Evolutionary conservation across 2,329 filamentous ascomycete genomes (phyloP).

Genomic region (Xenoacremonium recifei): DNA sequence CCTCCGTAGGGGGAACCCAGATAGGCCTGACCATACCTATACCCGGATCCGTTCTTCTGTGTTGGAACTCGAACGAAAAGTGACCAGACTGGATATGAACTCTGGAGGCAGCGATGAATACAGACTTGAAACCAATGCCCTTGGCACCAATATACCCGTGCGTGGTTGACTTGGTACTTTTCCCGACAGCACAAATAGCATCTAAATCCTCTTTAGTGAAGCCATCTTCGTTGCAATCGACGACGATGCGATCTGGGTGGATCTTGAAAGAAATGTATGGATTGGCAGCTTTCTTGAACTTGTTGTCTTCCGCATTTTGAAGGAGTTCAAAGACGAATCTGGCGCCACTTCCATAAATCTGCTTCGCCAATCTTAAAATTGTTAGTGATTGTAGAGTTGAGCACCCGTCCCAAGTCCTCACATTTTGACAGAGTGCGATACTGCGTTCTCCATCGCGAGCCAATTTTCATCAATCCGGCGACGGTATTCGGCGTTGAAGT

Average conservation of each 20-base stretch:
- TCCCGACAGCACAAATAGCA: slow-evolving; percentile 15
- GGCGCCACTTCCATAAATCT: slow-evolving; percentile 17
- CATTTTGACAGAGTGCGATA: slow-evolving; percentile 15
- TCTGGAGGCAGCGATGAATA: slow-evolving; percentile 11
- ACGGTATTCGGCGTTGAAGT: slow-evolving; percentile 12
- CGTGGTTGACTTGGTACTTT: slow-evolving; percentile 13
- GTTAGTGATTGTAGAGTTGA: background rate
- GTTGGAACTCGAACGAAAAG: slow-evolving; percentile 16
- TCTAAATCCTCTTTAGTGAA: slow-evolving; percentile 7
- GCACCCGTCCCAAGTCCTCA: slow-evolving; percentile 1
- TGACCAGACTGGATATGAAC: slow-evolving; percentile 16
- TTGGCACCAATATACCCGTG: slow-evolving; percentile 18
- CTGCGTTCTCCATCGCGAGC: slow-evolving; percentile 11
- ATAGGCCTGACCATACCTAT: slow-evolving; percentile 14
- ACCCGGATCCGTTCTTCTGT: slow-evolving; percentile 6
- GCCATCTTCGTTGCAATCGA: slow-evolving; percentile 19
- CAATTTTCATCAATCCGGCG: slow-evolving; percentile 16
- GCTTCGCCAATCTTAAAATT: slow-evolving; percentile 10
- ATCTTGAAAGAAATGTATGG: slow-evolving; percentile 16
- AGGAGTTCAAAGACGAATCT: slow-evolving; percentile 20
- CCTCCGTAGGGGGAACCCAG: slow-evolving; percentile 4
- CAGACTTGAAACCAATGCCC: slow-evolving; percentile 17
- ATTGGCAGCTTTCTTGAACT: background rate
- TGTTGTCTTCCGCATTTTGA: slow-evolving; percentile 17
- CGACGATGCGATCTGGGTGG: slow-evolving; percentile 9